A percentile compares a stretch with the other conserved stretches of the same genome.
These are phyloP conservation scores for Erysimum pusillum DNA, from an alignment of 441 rosid species.

Conservation along the genomic window DNA sequence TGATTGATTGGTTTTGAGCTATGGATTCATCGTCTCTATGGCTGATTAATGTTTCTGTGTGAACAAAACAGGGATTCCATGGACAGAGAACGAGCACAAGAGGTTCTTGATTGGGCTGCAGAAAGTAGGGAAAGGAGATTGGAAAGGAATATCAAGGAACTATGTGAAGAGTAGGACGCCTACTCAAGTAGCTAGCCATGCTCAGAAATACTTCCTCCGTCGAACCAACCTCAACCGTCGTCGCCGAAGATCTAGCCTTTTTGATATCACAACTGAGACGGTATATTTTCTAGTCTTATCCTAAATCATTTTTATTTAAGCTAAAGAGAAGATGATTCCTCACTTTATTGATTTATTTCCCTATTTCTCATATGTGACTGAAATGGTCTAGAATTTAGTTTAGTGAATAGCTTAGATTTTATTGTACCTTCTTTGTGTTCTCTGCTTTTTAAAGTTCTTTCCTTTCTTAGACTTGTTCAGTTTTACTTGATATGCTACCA, in stretches of 20 bases:
- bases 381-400: not conserved
- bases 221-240: constrained; percentile 80
- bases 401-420: not conserved
- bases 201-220: constrained; percentile 91
- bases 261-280: constrained; percentile 88
- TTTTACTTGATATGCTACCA: not conserved
- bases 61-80: constrained; percentile 72
- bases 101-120: constrained; percentile 80
- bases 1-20: not conserved
- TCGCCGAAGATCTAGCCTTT: constrained; percentile 93
- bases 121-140: constrained; percentile 89
- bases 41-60: not conserved
- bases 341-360: not conserved
- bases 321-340: not conserved
- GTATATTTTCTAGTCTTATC: constrained; percentile 46
- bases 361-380: not conserved
- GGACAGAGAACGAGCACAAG: constrained; percentile 95
- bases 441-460: constrained; percentile 37
- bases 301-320: not conserved
- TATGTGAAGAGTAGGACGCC: constrained; percentile 89
- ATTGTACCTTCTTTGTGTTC: constrained; percentile 5
- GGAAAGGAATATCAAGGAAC: constrained; percentile 93
- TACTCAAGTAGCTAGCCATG: constrained; percentile 96
- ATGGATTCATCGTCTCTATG: constrained; percentile 2
- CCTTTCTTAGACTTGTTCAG: constrained; percentile 9